phyloP scores from a whole-genome alignment of 176 grass and related monocot genomes.

The Paspalum notatum region DNA sequence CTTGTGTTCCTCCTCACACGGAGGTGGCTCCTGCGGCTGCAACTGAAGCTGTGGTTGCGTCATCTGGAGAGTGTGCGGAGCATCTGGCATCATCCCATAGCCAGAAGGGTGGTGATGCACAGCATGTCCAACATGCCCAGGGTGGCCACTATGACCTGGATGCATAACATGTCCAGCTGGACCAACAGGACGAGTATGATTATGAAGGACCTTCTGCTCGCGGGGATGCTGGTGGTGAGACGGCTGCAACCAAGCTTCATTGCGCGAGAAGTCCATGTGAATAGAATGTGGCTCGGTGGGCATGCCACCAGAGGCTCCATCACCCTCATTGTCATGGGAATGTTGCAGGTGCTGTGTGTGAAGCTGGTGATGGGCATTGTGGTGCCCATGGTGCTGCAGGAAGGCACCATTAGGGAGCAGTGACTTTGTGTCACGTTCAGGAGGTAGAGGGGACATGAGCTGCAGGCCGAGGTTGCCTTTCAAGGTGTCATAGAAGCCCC shows the following conservation, averaged over 20 bases:
- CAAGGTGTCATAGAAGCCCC: slow-evolving; percentile 72
- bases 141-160: slow-evolving; percentile 25
- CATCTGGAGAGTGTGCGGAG: slow-evolving; percentile 63
- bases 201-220: slow-evolving; percentile 53
- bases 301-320: slow-evolving; percentile 23
- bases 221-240: slow-evolving; percentile 34
- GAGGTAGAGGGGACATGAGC: slow-evolving; percentile 66
- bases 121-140: slow-evolving; percentile 34
- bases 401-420: slow-evolving; percentile 49
- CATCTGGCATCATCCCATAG: slow-evolving; percentile 51
- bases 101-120: slow-evolving; percentile 53
- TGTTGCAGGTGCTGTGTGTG: slow-evolving; percentile 45
- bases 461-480: slow-evolving; percentile 77
- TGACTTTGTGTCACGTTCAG: slow-evolving; percentile 65
- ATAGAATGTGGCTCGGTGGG: neutral
- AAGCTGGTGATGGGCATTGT: slow-evolving; percentile 23
- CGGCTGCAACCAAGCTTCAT: slow-evolving; percentile 3
- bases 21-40: slow-evolving; percentile 39
- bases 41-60: slow-evolving; percentile 40
- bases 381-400: slow-evolving; percentile 47
- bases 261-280: slow-evolving; percentile 3
- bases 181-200: slow-evolving; percentile 32
- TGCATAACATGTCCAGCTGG: slow-evolving; percentile 28
- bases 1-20: slow-evolving; percentile 46
- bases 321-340: slow-evolving; percentile 3